A percentile compares a stretch with the other conserved stretches of the same genome.
Conservation (phyloP, 2,329 filamentous ascomycete genomes). For the Akanthomyces uredinophilus region DNA sequence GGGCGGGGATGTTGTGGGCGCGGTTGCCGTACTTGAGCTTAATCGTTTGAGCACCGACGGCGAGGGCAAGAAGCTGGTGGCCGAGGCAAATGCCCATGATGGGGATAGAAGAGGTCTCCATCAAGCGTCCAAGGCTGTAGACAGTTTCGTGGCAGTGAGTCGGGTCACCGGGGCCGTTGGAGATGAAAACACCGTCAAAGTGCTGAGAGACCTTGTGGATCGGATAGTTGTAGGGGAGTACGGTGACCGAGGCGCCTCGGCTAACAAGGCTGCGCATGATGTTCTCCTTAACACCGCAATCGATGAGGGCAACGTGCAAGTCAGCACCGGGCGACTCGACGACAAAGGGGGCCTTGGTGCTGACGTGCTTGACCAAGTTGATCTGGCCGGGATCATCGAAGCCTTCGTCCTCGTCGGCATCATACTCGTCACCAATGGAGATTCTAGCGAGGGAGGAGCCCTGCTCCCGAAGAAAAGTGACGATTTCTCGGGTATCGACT, state of each 20-base stretch:
- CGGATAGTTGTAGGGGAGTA: conserved; percentile 94
- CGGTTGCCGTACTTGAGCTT: conserved; percentile 99
- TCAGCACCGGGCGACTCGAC: conserved; percentile 78
- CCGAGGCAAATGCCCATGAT: conserved; percentile 98
- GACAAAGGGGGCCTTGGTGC: conserved; percentile 97
- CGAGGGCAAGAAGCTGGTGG: conserved; percentile 90
- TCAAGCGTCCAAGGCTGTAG: conserved; percentile 84
- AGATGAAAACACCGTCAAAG: conserved; percentile 98
- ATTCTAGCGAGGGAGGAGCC: conserved; percentile 94
- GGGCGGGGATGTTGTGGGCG: conserved; percentile 94
- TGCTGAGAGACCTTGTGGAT: conserved; percentile 98
- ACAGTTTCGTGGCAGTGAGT: conserved; percentile 94
- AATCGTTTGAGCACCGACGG: conserved; percentile 81
- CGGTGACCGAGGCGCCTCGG: conserved; percentile 86
- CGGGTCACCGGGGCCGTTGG: conserved; percentile 95
- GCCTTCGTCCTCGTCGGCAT: conserved; percentile 95
- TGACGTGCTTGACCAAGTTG: conserved; percentile 92
- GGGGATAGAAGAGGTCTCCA: conserved; percentile 84
- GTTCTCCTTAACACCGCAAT: conserved; percentile 99
- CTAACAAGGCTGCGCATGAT: conserved; percentile 91
- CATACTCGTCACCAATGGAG: conserved; percentile 94
- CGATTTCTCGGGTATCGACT: conserved; percentile 93
- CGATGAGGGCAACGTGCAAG: conserved; percentile 88
- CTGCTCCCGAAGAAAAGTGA: conserved; percentile 91
- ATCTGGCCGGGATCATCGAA: conserved; percentile 94